A percentile compares a stretch with the other conserved stretches of the same genome.
Evolutionary conservation across 2,329 filamentous ascomycete species (phyloP).

Genomic region (Fusarium haematococcum): DNA sequence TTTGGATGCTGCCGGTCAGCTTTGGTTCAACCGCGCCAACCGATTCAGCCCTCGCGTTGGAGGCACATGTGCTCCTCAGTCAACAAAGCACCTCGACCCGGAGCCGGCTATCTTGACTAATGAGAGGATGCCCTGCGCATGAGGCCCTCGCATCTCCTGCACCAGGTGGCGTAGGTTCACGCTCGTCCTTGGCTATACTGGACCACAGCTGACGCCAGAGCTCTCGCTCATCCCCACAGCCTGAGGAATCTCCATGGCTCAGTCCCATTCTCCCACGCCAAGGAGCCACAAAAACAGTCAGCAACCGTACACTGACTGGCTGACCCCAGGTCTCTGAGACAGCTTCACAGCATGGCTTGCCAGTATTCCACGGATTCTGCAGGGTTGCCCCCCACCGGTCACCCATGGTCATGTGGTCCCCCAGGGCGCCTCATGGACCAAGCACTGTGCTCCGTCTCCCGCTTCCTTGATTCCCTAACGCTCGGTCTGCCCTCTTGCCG

Average conservation of each 20-base stretch:
- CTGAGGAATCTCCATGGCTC: not conserved
- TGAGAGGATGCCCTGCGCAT: conserved; percentile 1
- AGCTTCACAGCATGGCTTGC: conserved; percentile 34
- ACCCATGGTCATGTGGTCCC: conserved; percentile 31
- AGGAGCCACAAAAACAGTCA: conserved; percentile 12
- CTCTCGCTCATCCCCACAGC: conserved; percentile 20
- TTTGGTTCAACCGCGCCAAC: conserved; percentile 5
- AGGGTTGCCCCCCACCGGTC: conserved; percentile 26
- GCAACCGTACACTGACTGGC: conserved; percentile 24
- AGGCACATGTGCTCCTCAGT: not conserved
- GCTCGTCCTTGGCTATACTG: conserved; percentile 8
- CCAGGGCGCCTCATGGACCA: conserved; percentile 21
- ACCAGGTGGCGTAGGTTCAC: conserved; percentile 16
- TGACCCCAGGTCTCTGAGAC: conserved; percentile 2
- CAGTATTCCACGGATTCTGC: conserved; percentile 11
- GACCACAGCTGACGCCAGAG: conserved; percentile 12
- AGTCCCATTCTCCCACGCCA: conserved; percentile 12
- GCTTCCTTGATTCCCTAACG: conserved; percentile 19
- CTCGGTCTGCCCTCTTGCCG: conserved; percentile 10
- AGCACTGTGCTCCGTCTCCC: conserved; percentile 31
- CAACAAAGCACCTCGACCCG: not conserved
- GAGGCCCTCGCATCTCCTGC: conserved; percentile 1
- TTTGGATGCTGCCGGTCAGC: not conserved
- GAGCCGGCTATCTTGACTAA: not conserved
- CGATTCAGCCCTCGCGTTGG: not conserved